A percentile compares a stretch with the other conserved stretches of the same genome.
These are phyloP conservation scores for Taiozyma sp. DNA, from an alignment of 1,139 yeast genomes.

Conservation along the genomic window DNA sequence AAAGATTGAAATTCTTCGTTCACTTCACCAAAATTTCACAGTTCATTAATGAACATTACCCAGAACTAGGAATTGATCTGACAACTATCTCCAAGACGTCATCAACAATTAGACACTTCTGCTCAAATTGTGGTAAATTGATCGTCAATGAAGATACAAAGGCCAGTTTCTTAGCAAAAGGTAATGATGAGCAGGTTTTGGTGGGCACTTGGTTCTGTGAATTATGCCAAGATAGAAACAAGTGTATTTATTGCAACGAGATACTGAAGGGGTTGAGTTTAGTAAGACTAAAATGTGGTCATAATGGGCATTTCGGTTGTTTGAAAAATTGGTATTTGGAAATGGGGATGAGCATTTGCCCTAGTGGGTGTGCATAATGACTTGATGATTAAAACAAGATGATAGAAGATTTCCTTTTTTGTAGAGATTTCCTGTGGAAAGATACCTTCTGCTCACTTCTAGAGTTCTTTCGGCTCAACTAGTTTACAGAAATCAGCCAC, in stretches of 20 bases:
- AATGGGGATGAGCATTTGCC: constrained; percentile 66
- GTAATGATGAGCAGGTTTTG: constrained; percentile 38
- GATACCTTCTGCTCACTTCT: not conserved
- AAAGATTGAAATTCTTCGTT: constrained; percentile 47
- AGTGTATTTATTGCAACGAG: constrained; percentile 77
- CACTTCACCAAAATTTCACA: constrained; percentile 57
- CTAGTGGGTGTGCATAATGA: constrained; percentile 59
- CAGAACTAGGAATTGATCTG: constrained; percentile 44
- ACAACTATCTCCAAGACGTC: constrained; percentile 37
- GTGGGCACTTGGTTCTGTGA: constrained; percentile 85
- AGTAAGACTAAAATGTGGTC: constrained; percentile 77
- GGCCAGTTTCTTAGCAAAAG: constrained; percentile 27
- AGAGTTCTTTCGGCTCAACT: constrained; percentile 9
- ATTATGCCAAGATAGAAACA: constrained; percentile 54
- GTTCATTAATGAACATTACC: constrained; percentile 36
- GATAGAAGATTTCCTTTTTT: not conserved
- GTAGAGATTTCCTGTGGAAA: not conserved
- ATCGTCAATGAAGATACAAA: constrained; percentile 62
- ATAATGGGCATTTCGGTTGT: constrained; percentile 82
- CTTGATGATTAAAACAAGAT: not conserved
- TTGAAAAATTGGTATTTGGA: constrained; percentile 72
- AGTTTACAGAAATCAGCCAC: constrained; percentile 50
- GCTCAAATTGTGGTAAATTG: constrained; percentile 63
- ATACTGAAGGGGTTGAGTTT: constrained; percentile 74
- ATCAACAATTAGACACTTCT: constrained; percentile 44